phyloP scores from a whole-genome alignment of 768 basidiomycete species.

The Leccinum imitatum region DNA sequence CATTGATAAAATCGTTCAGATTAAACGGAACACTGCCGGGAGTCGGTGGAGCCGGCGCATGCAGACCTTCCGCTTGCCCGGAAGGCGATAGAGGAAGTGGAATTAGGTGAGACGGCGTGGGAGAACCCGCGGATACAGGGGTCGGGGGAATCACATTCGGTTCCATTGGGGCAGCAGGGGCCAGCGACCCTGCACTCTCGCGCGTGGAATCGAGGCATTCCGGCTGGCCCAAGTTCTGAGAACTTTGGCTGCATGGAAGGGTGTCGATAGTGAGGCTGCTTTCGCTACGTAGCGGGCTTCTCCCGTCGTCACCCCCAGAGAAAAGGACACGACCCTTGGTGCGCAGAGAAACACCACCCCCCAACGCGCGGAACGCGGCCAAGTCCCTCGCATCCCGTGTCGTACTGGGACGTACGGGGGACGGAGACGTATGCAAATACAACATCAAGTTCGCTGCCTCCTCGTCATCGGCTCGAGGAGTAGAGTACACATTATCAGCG shows the following conservation, averaged over 20 bases:
- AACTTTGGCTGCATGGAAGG: conserved; percentile 27
- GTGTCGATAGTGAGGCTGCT: conserved; percentile 25
- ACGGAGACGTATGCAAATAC: conserved; percentile 82
- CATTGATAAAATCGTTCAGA: conserved; percentile 70
- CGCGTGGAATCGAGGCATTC: conserved; percentile 17
- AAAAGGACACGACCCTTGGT: conserved; percentile 73
- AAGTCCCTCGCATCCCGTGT: conserved; percentile 43
- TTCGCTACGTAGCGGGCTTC: conserved; percentile 30
- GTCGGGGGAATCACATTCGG: conserved; percentile 36
- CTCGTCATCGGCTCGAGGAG: conserved; percentile 60
- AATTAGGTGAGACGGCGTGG: conserved; percentile 25
- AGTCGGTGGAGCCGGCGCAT: conserved; percentile 38
- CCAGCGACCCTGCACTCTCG: conserved; percentile 19
- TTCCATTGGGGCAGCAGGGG: conserved; percentile 29
- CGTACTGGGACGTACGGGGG: conserved; percentile 63
- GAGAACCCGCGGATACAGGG: conserved; percentile 27
- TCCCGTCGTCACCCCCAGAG: conserved; percentile 39
- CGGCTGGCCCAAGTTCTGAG: conserved; percentile 23
- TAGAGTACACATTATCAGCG: conserved; percentile 39
- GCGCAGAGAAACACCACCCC: conserved; percentile 46
- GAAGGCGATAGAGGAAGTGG: conserved; percentile 28
- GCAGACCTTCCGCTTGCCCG: conserved; percentile 20
- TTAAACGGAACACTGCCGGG: conserved; percentile 50
- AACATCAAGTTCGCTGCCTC: conserved; percentile 88
- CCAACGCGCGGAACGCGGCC: conserved; percentile 56